phyloP scores from a whole-genome alignment of 1,284 basidiomycete genomes.

The Anthracocystis setariae region DNA sequence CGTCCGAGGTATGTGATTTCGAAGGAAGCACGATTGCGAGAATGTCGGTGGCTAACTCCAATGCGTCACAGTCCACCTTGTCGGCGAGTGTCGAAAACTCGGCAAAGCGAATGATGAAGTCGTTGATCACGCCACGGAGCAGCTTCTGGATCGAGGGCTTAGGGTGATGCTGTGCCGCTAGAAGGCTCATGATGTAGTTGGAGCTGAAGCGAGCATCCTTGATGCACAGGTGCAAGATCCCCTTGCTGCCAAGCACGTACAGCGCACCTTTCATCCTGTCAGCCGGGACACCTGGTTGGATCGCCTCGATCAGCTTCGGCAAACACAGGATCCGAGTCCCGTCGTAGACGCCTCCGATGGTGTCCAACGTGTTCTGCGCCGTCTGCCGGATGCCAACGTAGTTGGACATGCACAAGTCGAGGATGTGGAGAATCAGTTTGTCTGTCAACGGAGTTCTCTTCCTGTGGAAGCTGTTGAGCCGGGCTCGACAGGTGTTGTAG shows the following conservation, averaged over 20 bases:
- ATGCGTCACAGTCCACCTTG: constrained; percentile 38
- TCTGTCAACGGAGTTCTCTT: constrained; percentile 83
- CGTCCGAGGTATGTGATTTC: constrained; percentile 29
- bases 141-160: constrained; percentile 92
- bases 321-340: constrained; percentile 81
- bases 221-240: constrained; percentile 68
- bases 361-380: constrained; percentile 78
- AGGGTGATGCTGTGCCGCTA: constrained; percentile 89
- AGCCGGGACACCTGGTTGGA: constrained; percentile 74
- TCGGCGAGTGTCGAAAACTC: constrained; percentile 62
- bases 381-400: constrained; percentile 71
- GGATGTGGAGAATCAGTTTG: constrained; percentile 78
- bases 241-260: constrained; percentile 84
- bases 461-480: constrained; percentile 83
- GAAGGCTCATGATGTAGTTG: constrained; percentile 77
- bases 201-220: constrained; percentile 77
- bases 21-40: constrained; percentile 23
- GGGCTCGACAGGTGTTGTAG: constrained; percentile 73
- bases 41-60: constrained; percentile 37
- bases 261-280: constrained; percentile 96
- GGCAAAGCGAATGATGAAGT: constrained; percentile 69
- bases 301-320: constrained; percentile 76
- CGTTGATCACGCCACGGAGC: constrained; percentile 78
- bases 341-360: constrained; percentile 80
- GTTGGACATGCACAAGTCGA: constrained; percentile 78